Evolutionary conservation across 176 grass and related monocot genomes (phyloP).

Genomic region (Typha latifolia): DNA sequence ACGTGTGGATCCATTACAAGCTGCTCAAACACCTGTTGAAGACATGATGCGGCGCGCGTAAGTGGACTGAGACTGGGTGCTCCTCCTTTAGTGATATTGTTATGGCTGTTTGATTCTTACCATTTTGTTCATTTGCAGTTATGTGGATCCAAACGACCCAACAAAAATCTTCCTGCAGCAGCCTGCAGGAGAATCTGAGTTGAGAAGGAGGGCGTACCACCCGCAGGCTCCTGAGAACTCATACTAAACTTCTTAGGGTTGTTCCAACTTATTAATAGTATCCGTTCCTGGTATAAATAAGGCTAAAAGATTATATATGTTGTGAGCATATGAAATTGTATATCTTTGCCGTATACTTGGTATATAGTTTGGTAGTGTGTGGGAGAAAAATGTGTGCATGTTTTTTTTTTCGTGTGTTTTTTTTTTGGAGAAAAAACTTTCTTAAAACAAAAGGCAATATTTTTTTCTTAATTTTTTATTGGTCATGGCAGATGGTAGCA

Average conservation of each 20-base stretch:
- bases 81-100: neutral
- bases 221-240: conserved; percentile 36
- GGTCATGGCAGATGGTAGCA: too few relatives aligned
- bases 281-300: too few relatives aligned
- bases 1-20: conserved; percentile 70
- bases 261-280: too few relatives aligned
- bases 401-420: too few relatives aligned
- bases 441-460: too few relatives aligned
- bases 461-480: too few relatives aligned
- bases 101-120: neutral
- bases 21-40: conserved; percentile 80
- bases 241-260: conserved; percentile 1
- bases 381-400: too few relatives aligned
- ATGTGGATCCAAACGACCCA: conserved; percentile 90
- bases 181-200: conserved; percentile 72
- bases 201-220: conserved; percentile 92
- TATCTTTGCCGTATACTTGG: too few relatives aligned
- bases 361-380: too few relatives aligned
- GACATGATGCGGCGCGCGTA: conserved; percentile 92
- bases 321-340: too few relatives aligned
- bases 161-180: conserved; percentile 98
- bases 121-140: conserved; percentile 30
- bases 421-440: too few relatives aligned
- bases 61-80: conserved; percentile 13
- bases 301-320: too few relatives aligned